Base-by-base conservation (phyloP, 805 yeast species). In the Saturnispora dispora region DNA sequence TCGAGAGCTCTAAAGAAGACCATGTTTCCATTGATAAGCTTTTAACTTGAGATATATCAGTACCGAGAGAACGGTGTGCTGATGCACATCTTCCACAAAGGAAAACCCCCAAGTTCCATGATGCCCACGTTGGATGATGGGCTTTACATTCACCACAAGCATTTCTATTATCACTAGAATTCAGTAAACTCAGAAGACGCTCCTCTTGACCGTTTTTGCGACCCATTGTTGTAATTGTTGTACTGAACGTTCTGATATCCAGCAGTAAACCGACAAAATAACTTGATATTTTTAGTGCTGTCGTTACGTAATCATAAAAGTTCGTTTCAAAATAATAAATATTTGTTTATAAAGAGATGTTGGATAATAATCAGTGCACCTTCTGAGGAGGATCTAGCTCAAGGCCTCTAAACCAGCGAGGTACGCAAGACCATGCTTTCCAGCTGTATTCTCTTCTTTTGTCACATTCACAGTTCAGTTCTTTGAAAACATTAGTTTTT, bases 11-110 rank as follows among this genome's bases (percentile, higher is more conserved):
- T 6, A 70, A 71, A 5, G 63, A 63, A 1, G 73, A 57, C 96
- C 96, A 88, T 3, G 71, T 66, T 58, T 88, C 96, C 62, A 84
- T 71, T 5, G 89, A 80, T 50, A 88, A 69, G 0, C 90, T 83
- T 60, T 85, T 85, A 7, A 86, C 87, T 47, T 71, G 68, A 5
- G 90, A 82, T 11, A 82, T 66, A 40, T 79, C 80, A 2, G 72
- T 58, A 0, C 88, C 86, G 42, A 86, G 70, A 51, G 77, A 76
- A 54, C 88, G 72, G 65, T 88, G 96, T 33, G 82, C 74, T 3
- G 87, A 79, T 8, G 95, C 91, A 73, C 96, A 88, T 57, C 93
- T 71, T 15, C 93, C 93, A 70, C 96, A 88, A 17, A 88, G 70
- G 53, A 88, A 81, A 4, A 86, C 68, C 27, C 95, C 95, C 42